Percentiles rank a stretch among this genome's conserved stretches.
Conservation (phyloP, 2,329 filamentous ascomycete genomes). For the Colletotrichum filicis region DNA sequence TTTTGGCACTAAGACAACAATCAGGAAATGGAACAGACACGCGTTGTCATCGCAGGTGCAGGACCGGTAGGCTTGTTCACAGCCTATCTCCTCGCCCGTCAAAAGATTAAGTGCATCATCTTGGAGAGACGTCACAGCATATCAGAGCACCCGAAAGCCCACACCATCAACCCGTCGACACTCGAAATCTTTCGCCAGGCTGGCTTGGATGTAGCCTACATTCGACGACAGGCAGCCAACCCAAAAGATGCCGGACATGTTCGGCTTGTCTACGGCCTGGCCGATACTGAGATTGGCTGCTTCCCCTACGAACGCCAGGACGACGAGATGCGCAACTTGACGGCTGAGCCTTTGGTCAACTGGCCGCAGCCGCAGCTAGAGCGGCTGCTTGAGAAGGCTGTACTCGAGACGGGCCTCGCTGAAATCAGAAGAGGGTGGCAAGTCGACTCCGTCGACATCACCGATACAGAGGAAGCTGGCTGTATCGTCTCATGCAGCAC, state of each 20-base stretch:
- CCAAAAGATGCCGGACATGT: conserved; percentile 25
- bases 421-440: conserved; percentile 24
- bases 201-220: conserved; percentile 18
- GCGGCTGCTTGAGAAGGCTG: conserved; percentile 12
- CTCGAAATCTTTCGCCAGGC: conserved; percentile 35
- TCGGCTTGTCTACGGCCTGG: conserved; percentile 27
- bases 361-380: conserved; percentile 27
- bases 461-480: neutral
- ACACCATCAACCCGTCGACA: conserved; percentile 32
- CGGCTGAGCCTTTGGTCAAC: conserved; percentile 30
- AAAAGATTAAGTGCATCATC: conserved; percentile 25
- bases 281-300: conserved; percentile 24
- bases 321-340: conserved; percentile 12
- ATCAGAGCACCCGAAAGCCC: conserved; percentile 29
- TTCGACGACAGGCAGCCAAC: conserved; percentile 26
- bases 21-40: conserved; percentile 14
- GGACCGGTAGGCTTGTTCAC: conserved; percentile 29
- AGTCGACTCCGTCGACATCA: conserved; percentile 9
- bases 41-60: conserved; percentile 21
- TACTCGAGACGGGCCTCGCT: neutral
- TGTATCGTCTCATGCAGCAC: conserved; percentile 23
- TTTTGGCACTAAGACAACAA: neutral
- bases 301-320: conserved; percentile 34
- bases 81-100: conserved; percentile 17
- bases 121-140: conserved; percentile 12